Conservation (phyloP, 495 filamentous ascomycete species). For the Hypoxylon perforatum region DNA sequence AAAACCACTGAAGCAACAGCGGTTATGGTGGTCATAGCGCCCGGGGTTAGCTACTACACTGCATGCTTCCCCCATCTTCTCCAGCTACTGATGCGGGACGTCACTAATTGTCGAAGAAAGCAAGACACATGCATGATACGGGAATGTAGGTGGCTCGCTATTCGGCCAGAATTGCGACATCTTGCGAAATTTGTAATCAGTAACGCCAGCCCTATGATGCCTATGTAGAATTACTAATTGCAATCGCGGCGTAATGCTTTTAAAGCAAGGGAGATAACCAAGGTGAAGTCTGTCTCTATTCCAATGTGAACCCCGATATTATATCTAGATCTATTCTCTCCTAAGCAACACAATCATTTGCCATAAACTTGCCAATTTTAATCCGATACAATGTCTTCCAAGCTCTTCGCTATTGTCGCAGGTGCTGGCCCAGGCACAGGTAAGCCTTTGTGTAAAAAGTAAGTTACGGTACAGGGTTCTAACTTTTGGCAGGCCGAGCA, state of each 20-base stretch:
- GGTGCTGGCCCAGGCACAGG: conserved; percentile 77
- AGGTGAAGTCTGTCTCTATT: not conserved
- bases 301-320: conserved; percentile 16
- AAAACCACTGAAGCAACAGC: not conserved
- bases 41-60: not conserved
- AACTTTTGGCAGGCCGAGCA: conserved; percentile 46
- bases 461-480: not conserved
- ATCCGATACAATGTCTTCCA: conserved; percentile 54
- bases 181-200: conserved; percentile 39
- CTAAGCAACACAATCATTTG: not conserved
- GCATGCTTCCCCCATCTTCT: no score
- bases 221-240: conserved; percentile 38
- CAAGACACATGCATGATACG: conserved; percentile 12
- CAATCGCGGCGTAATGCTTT: conserved; percentile 15
- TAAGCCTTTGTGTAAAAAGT: conserved; percentile 32
- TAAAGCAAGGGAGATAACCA: not conserved
- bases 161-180: conserved; percentile 41
- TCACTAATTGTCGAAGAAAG: conserved; percentile 15
- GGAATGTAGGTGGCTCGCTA: conserved; percentile 16
- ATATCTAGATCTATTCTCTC: not conserved
- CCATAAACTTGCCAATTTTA: not conserved
- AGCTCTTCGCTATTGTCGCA: conserved; percentile 72
- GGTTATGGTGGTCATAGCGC: conserved; percentile 23
- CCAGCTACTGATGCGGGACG: conserved; percentile 33
- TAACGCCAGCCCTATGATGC: conserved; percentile 13